Evolutionary conservation across 2,329 filamentous ascomycete genomes (phyloP).

Genomic region (Aphanocladium album): DNA sequence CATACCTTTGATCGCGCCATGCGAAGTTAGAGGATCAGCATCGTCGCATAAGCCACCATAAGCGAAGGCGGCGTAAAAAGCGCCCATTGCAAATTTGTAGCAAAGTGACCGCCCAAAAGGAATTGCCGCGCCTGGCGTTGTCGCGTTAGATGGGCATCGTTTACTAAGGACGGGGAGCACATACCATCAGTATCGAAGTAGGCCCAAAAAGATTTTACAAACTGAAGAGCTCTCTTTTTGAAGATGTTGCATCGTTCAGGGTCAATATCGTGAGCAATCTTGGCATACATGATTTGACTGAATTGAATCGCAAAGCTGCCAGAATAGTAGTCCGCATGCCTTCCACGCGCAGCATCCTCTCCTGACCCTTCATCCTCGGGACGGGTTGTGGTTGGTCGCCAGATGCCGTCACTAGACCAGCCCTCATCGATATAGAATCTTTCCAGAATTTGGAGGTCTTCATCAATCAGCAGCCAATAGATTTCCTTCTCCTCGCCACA

Average conservation of each 20-base stretch:
- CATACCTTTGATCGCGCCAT: conserved; percentile 42
- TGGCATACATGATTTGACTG: conserved; percentile 41
- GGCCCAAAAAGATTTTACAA: conserved; percentile 38
- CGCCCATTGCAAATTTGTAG: conserved; percentile 46
- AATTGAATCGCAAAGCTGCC: conserved; percentile 51
- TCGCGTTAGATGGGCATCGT: not conserved
- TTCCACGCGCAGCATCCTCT: conserved; percentile 18
- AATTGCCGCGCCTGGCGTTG: conserved; percentile 39
- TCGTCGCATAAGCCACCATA: conserved; percentile 36
- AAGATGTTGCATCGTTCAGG: conserved; percentile 30
- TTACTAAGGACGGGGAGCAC: not conserved
- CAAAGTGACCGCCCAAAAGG: conserved; percentile 48
- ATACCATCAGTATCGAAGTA: conserved; percentile 43
- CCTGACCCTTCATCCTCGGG: conserved; percentile 13
- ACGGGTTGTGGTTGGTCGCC: conserved; percentile 25
- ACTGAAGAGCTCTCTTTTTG: conserved; percentile 33
- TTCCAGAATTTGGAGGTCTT: conserved; percentile 40
- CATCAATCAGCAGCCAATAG: conserved; percentile 32
- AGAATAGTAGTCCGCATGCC: conserved; percentile 49
- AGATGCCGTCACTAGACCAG: conserved; percentile 44
- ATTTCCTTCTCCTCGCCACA: conserved; percentile 32
- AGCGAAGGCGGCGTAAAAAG: conserved; percentile 42
- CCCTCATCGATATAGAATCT: conserved; percentile 40
- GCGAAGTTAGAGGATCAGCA: conserved; percentile 30
- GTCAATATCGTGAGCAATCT: conserved; percentile 38